Evolutionary conservation across 1,139 yeast genomes (phyloP).

Genomic region (Zygosaccharomyces sapae): DNA sequence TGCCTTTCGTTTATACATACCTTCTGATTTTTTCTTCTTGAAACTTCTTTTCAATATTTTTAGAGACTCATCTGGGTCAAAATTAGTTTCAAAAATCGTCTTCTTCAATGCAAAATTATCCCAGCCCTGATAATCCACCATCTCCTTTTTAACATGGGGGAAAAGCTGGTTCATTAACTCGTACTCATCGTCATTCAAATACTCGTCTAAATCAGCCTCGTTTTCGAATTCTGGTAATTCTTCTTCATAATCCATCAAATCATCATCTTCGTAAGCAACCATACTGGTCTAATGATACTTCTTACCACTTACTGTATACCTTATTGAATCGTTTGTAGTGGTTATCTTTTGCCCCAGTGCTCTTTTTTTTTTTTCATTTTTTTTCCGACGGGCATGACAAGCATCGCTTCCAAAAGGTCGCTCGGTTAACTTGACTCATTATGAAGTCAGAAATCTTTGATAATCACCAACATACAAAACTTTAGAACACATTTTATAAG

Average conservation of each 20-base stretch:
- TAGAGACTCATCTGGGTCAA: conserved; percentile 28
- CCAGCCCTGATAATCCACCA: conserved; percentile 33
- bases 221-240: conserved; percentile 33
- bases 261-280: conserved; percentile 31
- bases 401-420: background rate
- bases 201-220: conserved; percentile 37
- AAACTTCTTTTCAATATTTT: conserved; percentile 24
- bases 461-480: too few species aligned
- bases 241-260: conserved; percentile 23
- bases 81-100: conserved; percentile 32
- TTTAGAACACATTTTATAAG: background rate
- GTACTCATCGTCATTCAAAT: conserved; percentile 36
- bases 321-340: too few species aligned
- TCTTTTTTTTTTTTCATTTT: conserved; percentile 19
- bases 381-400: too few species aligned
- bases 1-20: conserved; percentile 10
- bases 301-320: too few species aligned
- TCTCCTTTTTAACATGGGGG: conserved; percentile 26
- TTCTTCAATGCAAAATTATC: conserved; percentile 30
- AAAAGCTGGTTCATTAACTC: conserved; percentile 31
- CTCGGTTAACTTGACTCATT: conserved; percentile 15
- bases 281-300: conserved; percentile 15
- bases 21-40: conserved; percentile 28
- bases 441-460: conserved; percentile 17
- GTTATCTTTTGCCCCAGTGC: conserved; percentile 20